Conservation (phyloP, 202 grass and related monocot species). For the Dendrocalamus latiflorus region DNA sequence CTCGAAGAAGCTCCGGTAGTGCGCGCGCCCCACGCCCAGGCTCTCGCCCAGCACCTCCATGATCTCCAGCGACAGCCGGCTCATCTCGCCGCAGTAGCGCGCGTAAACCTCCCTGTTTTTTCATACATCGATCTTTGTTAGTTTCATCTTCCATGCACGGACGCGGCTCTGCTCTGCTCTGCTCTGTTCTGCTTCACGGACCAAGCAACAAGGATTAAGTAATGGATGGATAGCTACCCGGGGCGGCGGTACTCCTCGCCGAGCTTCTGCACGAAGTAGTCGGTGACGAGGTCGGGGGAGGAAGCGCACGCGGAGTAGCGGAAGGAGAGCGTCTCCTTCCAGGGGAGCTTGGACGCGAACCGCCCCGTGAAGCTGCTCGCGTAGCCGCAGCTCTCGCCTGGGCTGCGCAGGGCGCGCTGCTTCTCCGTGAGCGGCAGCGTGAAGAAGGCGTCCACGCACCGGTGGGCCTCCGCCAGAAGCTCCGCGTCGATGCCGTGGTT, state of each 20-base stretch:
- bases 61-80: slow-evolving; percentile 66
- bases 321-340: slow-evolving; percentile 98
- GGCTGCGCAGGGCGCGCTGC: slow-evolving; percentile 61
- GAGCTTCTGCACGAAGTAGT: slow-evolving; percentile 50
- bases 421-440: slow-evolving; percentile 59
- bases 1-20: slow-evolving; percentile 74
- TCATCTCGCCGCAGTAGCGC: slow-evolving; percentile 76
- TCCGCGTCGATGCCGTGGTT: slow-evolving; percentile 73
- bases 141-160: not conserved
- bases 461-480: slow-evolving; percentile 58
- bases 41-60: slow-evolving; percentile 84
- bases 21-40: slow-evolving; percentile 40
- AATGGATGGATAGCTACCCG: slow-evolving; percentile 23
- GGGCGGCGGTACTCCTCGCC: slow-evolving; percentile 44
- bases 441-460: slow-evolving; percentile 76
- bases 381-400: slow-evolving; percentile 84
- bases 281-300: slow-evolving; percentile 24
- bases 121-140: not conserved
- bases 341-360: slow-evolving; percentile 73
- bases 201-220: not conserved
- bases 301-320: slow-evolving; percentile 17
- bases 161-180: not conserved
- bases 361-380: slow-evolving; percentile 91
- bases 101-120: slow-evolving; percentile 49
- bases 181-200: not conserved